phyloP scores from a whole-genome alignment of 148 eudicot genomes.

The Amaranthus cruentus region DNA sequence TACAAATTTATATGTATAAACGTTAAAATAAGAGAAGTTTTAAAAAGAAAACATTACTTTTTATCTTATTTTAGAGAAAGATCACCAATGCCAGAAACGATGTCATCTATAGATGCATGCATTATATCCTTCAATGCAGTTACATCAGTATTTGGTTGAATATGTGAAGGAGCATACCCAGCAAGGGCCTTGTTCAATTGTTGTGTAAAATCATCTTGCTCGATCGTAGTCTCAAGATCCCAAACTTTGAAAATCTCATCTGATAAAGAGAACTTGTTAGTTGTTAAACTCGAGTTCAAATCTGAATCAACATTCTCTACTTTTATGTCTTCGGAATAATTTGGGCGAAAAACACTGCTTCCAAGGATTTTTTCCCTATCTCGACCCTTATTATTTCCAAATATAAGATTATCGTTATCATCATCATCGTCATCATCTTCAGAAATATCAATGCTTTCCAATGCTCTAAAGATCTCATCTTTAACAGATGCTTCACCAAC shows the following conservation, averaged over 20 bases:
- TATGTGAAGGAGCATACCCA: conserved; percentile 21
- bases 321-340: conserved; percentile 30
- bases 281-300: conserved; percentile 27
- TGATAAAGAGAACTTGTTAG: conserved; percentile 25
- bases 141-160: conserved; percentile 26
- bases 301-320: conserved; percentile 24
- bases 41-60: conserved; percentile 11
- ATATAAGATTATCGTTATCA: conserved; percentile 11
- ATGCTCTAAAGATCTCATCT: conserved; percentile 27
- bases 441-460: conserved; percentile 18
- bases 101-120: conserved; percentile 44
- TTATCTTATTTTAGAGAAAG: conserved; percentile 46
- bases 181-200: conserved; percentile 42
- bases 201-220: conserved; percentile 53
- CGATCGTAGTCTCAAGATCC: conserved; percentile 52
- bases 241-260: conserved; percentile 64
- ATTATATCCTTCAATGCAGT: conserved; percentile 25
- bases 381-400: conserved; percentile 12
- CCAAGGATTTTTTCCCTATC: conserved; percentile 10
- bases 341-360: conserved; percentile 33
- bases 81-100: conserved; percentile 50
- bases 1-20: not conserved
- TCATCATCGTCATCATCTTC: conserved; percentile 21
- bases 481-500: conserved; percentile 13
- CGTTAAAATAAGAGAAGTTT: not conserved